phyloP scores from a whole-genome alignment of 371 early-diverging fungal species.

The Apophysomyces trapeziformis region DNA sequence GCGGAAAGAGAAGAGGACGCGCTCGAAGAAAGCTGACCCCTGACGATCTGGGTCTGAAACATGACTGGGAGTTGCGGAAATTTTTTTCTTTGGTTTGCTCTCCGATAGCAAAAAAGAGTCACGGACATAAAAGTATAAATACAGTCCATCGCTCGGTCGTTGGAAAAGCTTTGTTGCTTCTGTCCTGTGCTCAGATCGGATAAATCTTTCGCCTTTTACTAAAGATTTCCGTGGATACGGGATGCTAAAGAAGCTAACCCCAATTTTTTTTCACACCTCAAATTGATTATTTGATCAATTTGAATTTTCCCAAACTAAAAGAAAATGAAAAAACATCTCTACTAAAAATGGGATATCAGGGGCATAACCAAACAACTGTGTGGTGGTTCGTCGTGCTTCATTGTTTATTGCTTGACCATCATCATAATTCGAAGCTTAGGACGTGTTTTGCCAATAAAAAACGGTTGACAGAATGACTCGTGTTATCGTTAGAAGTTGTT shows the following conservation, averaged over 20 bases:
- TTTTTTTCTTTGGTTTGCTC: neutral
- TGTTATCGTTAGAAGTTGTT: too few relatives aligned
- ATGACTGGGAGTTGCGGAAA: neutral
- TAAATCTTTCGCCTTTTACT: conserved; percentile 63
- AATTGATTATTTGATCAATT: conserved; percentile 2
- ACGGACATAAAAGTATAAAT: neutral
- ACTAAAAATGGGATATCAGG: too few relatives aligned
- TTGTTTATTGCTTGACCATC: too few relatives aligned
- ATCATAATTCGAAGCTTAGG: too few relatives aligned
- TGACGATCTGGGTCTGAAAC: too few relatives aligned
- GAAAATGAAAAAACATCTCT: neutral
- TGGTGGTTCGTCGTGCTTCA: too few relatives aligned
- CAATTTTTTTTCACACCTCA: conserved; percentile 44
- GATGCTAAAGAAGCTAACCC: conserved; percentile 45
- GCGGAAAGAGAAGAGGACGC: neutral
- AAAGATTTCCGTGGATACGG: conserved; percentile 61
- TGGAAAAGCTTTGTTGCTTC: conserved; percentile 35
- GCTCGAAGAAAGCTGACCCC: neutral
- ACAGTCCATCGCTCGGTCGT: neutral
- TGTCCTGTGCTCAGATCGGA: conserved; percentile 54
- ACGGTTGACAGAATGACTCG: too few relatives aligned
- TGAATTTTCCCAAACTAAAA: neutral
- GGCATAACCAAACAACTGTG: too few relatives aligned
- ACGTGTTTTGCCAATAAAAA: too few relatives aligned
- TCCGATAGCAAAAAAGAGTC: neutral